Conservation (phyloP, 768 basidiomycete genomes). For the Suillus spraguei region DNA sequence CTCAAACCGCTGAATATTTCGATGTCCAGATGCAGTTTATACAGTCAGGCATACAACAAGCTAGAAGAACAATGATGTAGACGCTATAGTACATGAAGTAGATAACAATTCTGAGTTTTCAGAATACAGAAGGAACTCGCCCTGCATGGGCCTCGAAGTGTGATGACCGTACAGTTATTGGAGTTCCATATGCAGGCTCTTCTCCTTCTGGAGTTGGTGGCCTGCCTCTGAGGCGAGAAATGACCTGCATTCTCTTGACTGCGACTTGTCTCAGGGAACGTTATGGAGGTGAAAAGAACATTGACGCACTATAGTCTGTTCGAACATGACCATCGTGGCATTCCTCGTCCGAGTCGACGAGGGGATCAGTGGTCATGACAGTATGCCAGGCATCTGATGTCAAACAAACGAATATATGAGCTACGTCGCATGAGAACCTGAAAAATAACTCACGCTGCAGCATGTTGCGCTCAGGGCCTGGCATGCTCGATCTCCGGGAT, state of each 20-base stretch:
- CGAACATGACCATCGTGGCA: constrained; percentile 63
- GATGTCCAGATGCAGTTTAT: constrained; percentile 3
- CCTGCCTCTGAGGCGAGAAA: constrained; percentile 58
- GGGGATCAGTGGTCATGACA: constrained; percentile 66
- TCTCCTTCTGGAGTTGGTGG: constrained; percentile 58
- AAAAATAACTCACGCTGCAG: constrained; percentile 58
- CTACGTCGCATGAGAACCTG: not conserved
- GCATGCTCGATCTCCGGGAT: constrained; percentile 27
- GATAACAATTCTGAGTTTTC: not conserved
- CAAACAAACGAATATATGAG: constrained; percentile 2
- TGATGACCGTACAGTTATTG: constrained; percentile 7
- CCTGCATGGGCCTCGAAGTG: constrained; percentile 1
- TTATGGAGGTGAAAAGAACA: not conserved
- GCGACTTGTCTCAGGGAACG: constrained; percentile 16
- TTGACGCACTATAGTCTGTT: constrained; percentile 61
- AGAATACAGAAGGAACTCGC: constrained; percentile 9
- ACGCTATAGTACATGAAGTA: not conserved
- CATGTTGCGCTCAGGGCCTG: constrained; percentile 50
- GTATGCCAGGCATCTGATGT: constrained; percentile 72
- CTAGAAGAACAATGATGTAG: constrained; percentile 2
- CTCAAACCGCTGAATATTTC: not conserved
- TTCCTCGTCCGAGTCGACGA: constrained; percentile 77
- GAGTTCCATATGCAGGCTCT: constrained; percentile 10
- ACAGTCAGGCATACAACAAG: constrained; percentile 12
- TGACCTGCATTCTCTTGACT: constrained; percentile 65